phyloP scores from a whole-genome alignment of 768 basidiomycete genomes.

The Suillus luteus region DNA sequence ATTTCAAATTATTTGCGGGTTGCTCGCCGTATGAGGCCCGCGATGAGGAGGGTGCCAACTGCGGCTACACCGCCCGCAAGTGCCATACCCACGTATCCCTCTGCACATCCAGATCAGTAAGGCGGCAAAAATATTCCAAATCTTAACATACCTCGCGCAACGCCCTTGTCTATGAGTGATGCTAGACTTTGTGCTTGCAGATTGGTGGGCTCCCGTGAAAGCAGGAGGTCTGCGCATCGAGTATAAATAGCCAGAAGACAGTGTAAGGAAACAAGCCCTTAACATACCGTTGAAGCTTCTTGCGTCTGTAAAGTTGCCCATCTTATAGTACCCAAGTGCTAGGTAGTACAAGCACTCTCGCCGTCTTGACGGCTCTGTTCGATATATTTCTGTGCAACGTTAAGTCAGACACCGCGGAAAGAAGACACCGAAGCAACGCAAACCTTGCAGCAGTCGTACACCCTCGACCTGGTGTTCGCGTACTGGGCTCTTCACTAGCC shows the following conservation, averaged over 20 bases:
- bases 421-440: constrained; percentile 15
- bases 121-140: not conserved
- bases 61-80: constrained; percentile 90
- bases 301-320: constrained; percentile 92
- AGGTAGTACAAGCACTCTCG: constrained; percentile 97
- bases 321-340: constrained; percentile 94
- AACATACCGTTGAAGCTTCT: constrained; percentile 87
- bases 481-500: constrained; percentile 87
- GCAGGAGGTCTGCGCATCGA: constrained; percentile 61
- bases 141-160: constrained; percentile 66
- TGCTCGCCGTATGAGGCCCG: constrained; percentile 85
- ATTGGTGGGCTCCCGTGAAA: constrained; percentile 93
- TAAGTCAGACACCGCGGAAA: constrained; percentile 11
- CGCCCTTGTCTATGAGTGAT: constrained; percentile 83
- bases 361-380: constrained; percentile 80
- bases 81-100: constrained; percentile 99
- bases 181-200: constrained; percentile 87
- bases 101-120: constrained; percentile 40
- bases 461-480: constrained; percentile 90
- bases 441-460: constrained; percentile 88
- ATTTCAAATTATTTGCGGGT: constrained; percentile 40
- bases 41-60: constrained; percentile 71
- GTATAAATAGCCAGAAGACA: constrained; percentile 10
- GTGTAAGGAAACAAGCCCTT: not conserved
- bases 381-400: constrained; percentile 76